phyloP scores from a whole-genome alignment of 139 green algal genomes.

The Marvania coccoides region DNA sequence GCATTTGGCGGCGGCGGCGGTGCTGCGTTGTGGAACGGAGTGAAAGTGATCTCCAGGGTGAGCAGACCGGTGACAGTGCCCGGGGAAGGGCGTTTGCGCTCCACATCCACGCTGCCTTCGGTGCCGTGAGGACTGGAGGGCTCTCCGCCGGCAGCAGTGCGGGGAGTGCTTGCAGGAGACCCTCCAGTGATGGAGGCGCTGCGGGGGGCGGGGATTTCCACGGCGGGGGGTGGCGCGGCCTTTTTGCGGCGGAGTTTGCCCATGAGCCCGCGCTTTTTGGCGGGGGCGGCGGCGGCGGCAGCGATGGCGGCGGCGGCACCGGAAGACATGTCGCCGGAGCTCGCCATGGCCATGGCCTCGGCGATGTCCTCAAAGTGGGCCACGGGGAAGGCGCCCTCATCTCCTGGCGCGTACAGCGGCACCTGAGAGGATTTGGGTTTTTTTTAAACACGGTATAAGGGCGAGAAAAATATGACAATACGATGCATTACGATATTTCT shows the following conservation, averaged over 20 bases:
- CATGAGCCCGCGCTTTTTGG: not conserved
- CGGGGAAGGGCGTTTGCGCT: not conserved
- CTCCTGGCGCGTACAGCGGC: constrained; percentile 3
- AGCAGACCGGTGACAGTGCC: constrained; percentile 1
- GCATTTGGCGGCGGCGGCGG: not conserved
- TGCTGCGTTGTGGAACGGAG: constrained; percentile 8
- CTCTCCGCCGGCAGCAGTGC: not conserved
- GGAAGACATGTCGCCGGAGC: no score
- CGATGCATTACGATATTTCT: no score
- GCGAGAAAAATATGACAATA: no score
- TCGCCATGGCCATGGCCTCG: no score
- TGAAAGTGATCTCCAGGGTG: constrained; percentile 8
- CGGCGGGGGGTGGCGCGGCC: no score
- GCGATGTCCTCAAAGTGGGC: not conserved
- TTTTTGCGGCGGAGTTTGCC: not conserved
- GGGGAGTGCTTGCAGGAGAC: not conserved
- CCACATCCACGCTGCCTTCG: not conserved
- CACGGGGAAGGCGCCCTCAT: not conserved
- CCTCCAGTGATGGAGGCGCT: no score
- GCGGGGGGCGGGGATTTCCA: no score
- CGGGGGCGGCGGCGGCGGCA: not conserved
- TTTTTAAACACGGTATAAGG: no score
- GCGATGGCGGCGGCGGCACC: not conserved
- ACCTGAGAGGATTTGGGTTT: no score
- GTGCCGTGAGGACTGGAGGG: not conserved